phyloP scores from a whole-genome alignment of 768 basidiomycete genomes.

The Lanmaoa pseudosensibilis region DNA sequence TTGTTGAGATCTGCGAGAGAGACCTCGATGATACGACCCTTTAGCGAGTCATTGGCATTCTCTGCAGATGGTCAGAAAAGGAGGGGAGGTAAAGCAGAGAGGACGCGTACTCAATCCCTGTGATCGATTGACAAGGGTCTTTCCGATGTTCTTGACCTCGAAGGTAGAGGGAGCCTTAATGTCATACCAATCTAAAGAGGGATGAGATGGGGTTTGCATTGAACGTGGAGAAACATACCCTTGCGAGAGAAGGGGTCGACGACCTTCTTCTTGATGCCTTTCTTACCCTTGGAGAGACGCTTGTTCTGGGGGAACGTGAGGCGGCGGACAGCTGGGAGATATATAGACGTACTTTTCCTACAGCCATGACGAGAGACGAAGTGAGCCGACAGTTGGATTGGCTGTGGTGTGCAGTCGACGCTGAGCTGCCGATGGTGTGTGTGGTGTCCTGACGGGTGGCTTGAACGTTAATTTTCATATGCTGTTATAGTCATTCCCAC shows the following conservation, averaged over 20 bases:
- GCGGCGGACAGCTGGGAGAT: neutral
- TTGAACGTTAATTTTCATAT: slow-evolving; percentile 54
- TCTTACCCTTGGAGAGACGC: slow-evolving; percentile 96
- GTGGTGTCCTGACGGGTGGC: slow-evolving; percentile 44
- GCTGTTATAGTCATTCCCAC: slow-evolving; percentile 46
- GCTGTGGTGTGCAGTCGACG: slow-evolving; percentile 38
- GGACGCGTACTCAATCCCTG: slow-evolving; percentile 88
- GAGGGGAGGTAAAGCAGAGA: neutral
- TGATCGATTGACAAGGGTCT: slow-evolving; percentile 97
- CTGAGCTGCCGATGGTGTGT: slow-evolving; percentile 12
- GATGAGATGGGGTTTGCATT: neutral
- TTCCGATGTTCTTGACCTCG: slow-evolving; percentile 94
- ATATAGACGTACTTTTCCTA: slow-evolving; percentile 69
- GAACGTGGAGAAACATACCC: slow-evolving; percentile 49
- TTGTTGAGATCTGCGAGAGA: slow-evolving; percentile 98
- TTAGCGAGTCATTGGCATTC: slow-evolving; percentile 98
- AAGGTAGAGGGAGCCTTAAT: slow-evolving; percentile 98
- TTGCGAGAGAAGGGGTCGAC: slow-evolving; percentile 99
- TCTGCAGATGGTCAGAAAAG: slow-evolving; percentile 47
- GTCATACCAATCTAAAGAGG: slow-evolving; percentile 91
- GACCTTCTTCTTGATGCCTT: slow-evolving; percentile 99
- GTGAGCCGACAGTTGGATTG: slow-evolving; percentile 49
- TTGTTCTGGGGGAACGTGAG: slow-evolving; percentile 69
- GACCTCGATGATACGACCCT: slow-evolving; percentile 94
- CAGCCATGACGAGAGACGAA: slow-evolving; percentile 66